These are phyloP conservation scores for Buxus sempervirens DNA, from an alignment of 164 flowering plant species.

Conservation along the genomic window DNA sequence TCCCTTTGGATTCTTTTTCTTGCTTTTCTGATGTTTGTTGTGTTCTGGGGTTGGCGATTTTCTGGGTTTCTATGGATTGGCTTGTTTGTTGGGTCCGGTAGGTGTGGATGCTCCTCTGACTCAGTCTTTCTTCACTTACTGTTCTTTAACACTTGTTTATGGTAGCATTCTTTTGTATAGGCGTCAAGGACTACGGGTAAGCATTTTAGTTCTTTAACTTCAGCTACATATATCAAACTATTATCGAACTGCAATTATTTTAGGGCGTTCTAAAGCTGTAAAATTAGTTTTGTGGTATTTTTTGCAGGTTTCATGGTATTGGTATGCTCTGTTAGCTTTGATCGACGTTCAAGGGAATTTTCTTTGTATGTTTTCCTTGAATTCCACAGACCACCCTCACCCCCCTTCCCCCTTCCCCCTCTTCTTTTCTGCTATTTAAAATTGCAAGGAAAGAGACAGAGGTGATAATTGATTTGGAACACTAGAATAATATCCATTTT, in stretches of 20 bases:
- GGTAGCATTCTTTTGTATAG: slow-evolving; percentile 53
- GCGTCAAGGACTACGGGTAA: slow-evolving; percentile 50
- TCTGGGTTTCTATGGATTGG: neutral
- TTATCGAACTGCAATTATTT: too few species aligned
- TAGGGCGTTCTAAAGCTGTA: too few species aligned
- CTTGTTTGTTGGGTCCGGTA: slow-evolving; percentile 17
- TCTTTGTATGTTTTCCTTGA: slow-evolving; percentile 39
- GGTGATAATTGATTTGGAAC: too few species aligned
- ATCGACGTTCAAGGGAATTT: slow-evolving; percentile 78
- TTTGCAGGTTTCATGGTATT: slow-evolving; percentile 83
- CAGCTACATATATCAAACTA: too few species aligned
- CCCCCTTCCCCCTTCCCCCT: too few species aligned
- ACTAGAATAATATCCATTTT: too few species aligned
- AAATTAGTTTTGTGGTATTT: slow-evolving; percentile 4
- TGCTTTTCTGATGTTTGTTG: neutral
- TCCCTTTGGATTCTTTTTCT: neutral
- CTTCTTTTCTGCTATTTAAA: neutral
- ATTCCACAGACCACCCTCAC: too few species aligned
- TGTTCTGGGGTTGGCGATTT: neutral
- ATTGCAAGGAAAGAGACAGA: too few species aligned
- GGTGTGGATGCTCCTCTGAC: slow-evolving; percentile 72
- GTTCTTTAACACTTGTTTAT: slow-evolving; percentile 53
- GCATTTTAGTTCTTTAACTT: neutral
- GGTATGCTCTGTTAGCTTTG: slow-evolving; percentile 66
- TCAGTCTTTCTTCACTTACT: slow-evolving; percentile 50